phyloP scores from a whole-genome alignment of 139 green algal genomes.

The Pedinophyceae sp. region DNA sequence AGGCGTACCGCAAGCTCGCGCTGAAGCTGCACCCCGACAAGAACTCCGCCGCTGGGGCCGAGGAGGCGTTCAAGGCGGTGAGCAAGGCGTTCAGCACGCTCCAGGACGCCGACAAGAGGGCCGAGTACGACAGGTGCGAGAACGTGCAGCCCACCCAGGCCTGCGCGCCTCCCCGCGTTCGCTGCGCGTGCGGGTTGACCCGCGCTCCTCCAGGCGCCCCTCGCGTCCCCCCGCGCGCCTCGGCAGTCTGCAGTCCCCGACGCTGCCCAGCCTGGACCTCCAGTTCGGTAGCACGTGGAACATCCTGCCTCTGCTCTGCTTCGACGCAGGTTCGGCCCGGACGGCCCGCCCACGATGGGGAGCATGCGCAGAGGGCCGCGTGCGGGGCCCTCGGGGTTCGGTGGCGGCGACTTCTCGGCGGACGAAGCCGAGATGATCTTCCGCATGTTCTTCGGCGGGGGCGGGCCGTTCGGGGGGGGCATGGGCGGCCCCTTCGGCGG shows the following conservation, averaged over 20 bases:
- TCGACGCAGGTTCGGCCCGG: too few species aligned
- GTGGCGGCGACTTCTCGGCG: background rate
- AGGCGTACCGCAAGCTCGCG: constrained; percentile 25
- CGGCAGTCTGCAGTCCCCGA: too few species aligned
- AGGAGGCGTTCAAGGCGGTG: constrained; percentile 29
- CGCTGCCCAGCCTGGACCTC: too few species aligned
- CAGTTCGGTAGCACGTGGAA: too few species aligned
- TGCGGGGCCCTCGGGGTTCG: background rate
- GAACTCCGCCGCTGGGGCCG: constrained; percentile 21
- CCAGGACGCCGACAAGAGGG: background rate
- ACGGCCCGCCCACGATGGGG: background rate
- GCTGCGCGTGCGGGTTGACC: too few species aligned
- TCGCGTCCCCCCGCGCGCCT: too few species aligned
- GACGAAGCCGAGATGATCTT: background rate
- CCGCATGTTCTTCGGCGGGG: background rate
- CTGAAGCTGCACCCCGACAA: constrained; percentile 31
- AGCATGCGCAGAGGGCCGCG: background rate
- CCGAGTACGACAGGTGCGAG: background rate
- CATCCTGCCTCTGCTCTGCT: too few species aligned
- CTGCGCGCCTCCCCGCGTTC: too few species aligned
- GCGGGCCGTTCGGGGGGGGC: too few species aligned
- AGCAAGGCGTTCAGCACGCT: background rate
- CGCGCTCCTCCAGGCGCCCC: too few species aligned
- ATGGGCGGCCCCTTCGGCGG: too few species aligned
- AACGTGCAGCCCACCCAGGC: too few species aligned